phyloP scores from a whole-genome alignment of 768 basidiomycete species.

The Mycena sanguinolenta region DNA sequence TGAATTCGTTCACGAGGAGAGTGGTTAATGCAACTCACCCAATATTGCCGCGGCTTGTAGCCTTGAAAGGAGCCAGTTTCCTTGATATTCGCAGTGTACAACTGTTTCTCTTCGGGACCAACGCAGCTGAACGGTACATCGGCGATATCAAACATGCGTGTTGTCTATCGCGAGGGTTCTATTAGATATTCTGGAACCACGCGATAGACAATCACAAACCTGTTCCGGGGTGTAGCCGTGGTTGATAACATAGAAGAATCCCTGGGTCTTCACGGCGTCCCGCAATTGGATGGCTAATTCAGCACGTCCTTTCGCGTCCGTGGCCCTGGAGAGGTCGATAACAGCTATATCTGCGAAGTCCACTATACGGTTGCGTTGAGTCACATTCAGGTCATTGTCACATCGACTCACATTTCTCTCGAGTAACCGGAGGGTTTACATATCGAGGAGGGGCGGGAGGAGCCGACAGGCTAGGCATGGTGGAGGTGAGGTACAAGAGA shows the following conservation, averaged over 20 bases:
- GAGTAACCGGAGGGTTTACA: constrained; percentile 49
- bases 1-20: neutral
- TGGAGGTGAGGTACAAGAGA: neutral
- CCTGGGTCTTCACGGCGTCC: constrained; percentile 59
- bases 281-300: constrained; percentile 55
- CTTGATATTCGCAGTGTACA: constrained; percentile 54
- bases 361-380: constrained; percentile 41
- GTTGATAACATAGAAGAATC: constrained; percentile 65
- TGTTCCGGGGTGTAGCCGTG: constrained; percentile 58
- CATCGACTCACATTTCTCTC: constrained; percentile 48
- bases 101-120: constrained; percentile 56
- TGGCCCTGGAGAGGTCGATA: constrained; percentile 62
- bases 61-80: constrained; percentile 65
- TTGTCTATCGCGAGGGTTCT: constrained; percentile 48
- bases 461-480: constrained; percentile 49
- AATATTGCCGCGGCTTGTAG: constrained; percentile 67
- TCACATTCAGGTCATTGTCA: no score
- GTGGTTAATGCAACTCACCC: constrained; percentile 52
- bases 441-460: constrained; percentile 53
- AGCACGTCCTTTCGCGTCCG: constrained; percentile 52
- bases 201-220: constrained; percentile 40
- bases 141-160: constrained; percentile 64
- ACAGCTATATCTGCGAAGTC: constrained; percentile 64
- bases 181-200: no score
- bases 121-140: constrained; percentile 60